A percentile compares a stretch with the other conserved stretches of the same genome.
Conservation (phyloP, 306 rosid genomes). For the Begonia masoniana region DNA sequence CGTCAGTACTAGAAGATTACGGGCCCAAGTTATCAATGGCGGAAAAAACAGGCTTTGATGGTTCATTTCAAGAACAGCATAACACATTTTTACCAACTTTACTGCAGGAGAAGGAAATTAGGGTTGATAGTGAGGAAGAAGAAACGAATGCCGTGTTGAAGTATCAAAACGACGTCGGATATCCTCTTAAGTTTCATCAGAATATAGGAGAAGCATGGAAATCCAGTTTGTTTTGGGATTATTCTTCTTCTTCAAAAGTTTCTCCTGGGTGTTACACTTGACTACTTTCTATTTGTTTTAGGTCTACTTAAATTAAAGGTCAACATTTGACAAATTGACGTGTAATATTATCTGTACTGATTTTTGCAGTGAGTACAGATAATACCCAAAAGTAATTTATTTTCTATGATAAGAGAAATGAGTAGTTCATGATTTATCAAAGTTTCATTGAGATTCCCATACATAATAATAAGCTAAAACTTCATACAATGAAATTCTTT, state of each 20-base stretch:
- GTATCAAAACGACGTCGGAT: background rate
- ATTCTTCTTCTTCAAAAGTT: background rate
- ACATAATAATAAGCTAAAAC: no score
- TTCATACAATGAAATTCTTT: no score
- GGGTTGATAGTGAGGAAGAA: background rate
- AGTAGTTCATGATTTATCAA: no score
- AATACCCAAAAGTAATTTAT: no score
- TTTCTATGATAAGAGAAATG: no score
- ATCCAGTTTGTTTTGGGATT: background rate
- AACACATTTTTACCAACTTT: slow-evolving; percentile 3
- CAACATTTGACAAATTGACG: no score
- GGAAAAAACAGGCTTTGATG: slow-evolving; percentile 25
- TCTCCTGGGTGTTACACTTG: no score
- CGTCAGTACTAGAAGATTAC: background rate
- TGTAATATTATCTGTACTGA: no score
- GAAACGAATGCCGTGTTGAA: background rate
- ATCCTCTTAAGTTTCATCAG: background rate
- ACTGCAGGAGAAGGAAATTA: slow-evolving; percentile 5
- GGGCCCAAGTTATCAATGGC: background rate
- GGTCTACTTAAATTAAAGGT: no score
- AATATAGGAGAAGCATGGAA: background rate
- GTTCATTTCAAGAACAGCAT: slow-evolving; percentile 6
- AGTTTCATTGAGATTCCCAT: no score
- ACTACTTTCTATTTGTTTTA: no score
- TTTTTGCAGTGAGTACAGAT: no score